phyloP scores from a whole-genome alignment of 768 basidiomycete species.

The Tulasnella sp. region DNA sequence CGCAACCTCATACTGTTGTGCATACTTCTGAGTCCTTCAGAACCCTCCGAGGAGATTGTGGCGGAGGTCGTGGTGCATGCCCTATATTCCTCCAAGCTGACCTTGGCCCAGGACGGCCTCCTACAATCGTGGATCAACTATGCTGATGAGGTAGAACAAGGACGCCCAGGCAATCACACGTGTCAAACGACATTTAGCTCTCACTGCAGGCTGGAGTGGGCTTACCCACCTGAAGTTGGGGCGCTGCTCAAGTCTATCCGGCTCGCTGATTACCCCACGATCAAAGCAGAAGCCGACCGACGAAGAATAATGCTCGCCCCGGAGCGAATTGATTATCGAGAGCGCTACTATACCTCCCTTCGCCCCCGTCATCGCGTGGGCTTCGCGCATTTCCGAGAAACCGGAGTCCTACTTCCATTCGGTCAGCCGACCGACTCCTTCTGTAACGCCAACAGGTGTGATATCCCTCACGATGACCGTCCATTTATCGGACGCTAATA shows the following conservation, averaged over 20 bases:
- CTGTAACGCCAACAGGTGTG: constrained; percentile 33
- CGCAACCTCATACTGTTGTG: constrained; percentile 40
- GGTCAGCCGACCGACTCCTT: constrained; percentile 39
- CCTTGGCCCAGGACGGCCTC: constrained; percentile 31
- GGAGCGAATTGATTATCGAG: constrained; percentile 37
- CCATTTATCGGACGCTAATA: too few species aligned
- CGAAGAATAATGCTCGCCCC: constrained; percentile 30
- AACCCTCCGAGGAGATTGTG: constrained; percentile 29
- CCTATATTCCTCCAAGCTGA: constrained; percentile 43
- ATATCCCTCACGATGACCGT: too few species aligned
- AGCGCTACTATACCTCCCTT: constrained; percentile 37
- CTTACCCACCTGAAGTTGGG: neutral
- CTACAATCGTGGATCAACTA: constrained; percentile 24
- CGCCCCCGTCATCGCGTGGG: constrained; percentile 42
- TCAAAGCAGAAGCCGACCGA: neutral
- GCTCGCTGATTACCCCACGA: neutral
- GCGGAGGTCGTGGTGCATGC: constrained; percentile 43
- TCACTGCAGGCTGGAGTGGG: neutral
- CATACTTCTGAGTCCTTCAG: constrained; percentile 33
- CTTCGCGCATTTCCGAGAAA: constrained; percentile 34
- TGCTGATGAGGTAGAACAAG: neutral
- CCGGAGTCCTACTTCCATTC: constrained; percentile 42
- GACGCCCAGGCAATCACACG: neutral
- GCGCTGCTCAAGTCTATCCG: neutral
- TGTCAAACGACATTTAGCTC: neutral